These are phyloP conservation scores for Epichloe brachyelytri DNA, from an alignment of 2,329 filamentous ascomycete species.

Conservation along the genomic window DNA sequence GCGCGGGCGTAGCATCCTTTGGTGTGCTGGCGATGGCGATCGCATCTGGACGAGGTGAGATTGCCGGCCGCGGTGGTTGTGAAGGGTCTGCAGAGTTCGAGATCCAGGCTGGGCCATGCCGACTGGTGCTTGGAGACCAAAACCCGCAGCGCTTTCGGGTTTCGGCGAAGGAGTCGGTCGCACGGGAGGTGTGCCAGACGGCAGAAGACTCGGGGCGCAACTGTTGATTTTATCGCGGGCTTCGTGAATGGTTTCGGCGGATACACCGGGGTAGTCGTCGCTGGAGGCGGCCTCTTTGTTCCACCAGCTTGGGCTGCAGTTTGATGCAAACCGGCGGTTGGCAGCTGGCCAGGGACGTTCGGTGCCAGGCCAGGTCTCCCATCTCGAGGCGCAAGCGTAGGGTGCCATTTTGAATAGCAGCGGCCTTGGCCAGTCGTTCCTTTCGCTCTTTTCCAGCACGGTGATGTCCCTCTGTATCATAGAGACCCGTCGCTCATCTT, in stretches of 20 bases:
- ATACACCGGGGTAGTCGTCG: constrained; percentile 21
- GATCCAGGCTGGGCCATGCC: constrained; percentile 19
- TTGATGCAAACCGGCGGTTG: constrained; percentile 6
- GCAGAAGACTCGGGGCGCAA: constrained; percentile 18
- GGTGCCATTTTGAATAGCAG: constrained; percentile 21
- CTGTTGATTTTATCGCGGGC: constrained; percentile 12
- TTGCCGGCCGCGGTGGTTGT: constrained; percentile 18
- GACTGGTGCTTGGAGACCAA: constrained; percentile 25
- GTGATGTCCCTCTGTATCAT: constrained; percentile 54
- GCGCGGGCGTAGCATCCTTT: constrained; percentile 13
- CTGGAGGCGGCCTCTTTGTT: constrained; percentile 15
- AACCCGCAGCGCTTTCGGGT: constrained; percentile 14
- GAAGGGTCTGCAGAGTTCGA: constrained; percentile 19
- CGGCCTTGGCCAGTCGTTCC: constrained; percentile 22
- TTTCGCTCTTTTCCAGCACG: constrained; percentile 44
- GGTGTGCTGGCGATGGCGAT: constrained; percentile 13
- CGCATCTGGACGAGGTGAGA: constrained; percentile 22
- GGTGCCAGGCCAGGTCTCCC: constrained; percentile 11
- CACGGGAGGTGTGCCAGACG: constrained; percentile 15
- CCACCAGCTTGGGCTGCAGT: constrained; percentile 8
- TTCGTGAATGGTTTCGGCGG: constrained; percentile 21
- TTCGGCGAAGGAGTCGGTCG: constrained; percentile 19
- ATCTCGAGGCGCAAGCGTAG: constrained; percentile 21
- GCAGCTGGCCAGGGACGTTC: neutral
- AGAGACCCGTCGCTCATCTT: constrained; percentile 58